Evolutionary conservation across 768 basidiomycete species (phyloP), one percentile per base, ranked within the genome.

Genomic region (Paxillus ammoniavirescens): DNA sequence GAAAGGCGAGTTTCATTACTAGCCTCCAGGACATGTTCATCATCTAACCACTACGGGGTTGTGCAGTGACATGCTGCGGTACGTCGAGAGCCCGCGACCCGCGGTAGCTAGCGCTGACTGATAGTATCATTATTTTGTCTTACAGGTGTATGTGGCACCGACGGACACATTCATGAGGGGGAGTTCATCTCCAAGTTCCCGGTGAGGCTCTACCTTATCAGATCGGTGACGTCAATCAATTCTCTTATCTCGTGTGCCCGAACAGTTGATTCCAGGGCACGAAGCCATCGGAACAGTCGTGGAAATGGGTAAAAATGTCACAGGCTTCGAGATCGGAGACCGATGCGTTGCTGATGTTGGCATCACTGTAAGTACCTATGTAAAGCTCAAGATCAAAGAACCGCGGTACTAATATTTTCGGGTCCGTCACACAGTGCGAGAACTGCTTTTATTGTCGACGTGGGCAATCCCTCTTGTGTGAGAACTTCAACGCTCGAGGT

Each of bases 361-460:
- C 55, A 75, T 81, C 50, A 83, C 85, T 46, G 89, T 87, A 54
- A 66, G 84, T 67, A 30, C 57, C 33, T 52, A 47, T 56, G 26
- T 40, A 12, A 33, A 13, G 10, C 26, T 49, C 13, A 35, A 42
- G 8, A 15, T 7, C 14, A 8, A 36, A 51, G 43, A 36, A 40
- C 31, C 13, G 55, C n/a, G 14, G 13, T 28, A 36, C 49, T 53
- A 21, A 59, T 42, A 31, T 13, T 43, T 36, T 55, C 40, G 50
- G 46, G 30, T 37, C 3, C 23, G 40, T 40, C 35, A 12, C 15
- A 3, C 59, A 91, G 89, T 94, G 93, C 72, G 87, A 84, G 8
- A 78, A 76, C 54, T 95, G 93, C 71, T 92, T 93, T 73, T 93
- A 84, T 73, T 95, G 93, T 71, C 82, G 91, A 48, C 82, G 90